A percentile compares a stretch with the other conserved stretches of the same genome.
phyloP scores from a whole-genome alignment of 2,329 filamentous ascomycete genomes.

The Setomelanomma holmii region DNA sequence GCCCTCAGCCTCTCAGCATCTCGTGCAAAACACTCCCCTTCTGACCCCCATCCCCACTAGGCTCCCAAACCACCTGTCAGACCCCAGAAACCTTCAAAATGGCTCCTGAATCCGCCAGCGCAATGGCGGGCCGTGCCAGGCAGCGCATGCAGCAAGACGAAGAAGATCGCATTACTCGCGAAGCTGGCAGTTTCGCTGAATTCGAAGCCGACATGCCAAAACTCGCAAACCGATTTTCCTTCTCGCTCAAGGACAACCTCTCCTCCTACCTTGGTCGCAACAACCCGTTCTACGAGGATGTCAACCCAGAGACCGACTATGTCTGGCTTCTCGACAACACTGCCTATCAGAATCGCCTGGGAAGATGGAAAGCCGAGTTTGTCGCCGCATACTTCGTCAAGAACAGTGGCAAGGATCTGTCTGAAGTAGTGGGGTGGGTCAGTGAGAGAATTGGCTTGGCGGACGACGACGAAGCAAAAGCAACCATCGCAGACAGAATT shows the following conservation, averaged over 20 bases:
- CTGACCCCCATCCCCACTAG: constrained; percentile 40
- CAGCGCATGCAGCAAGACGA: constrained; percentile 41
- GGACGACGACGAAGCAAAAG: constrained; percentile 57
- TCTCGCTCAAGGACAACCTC: constrained; percentile 49
- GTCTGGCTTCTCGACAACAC: constrained; percentile 94
- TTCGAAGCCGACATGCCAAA: constrained; percentile 48
- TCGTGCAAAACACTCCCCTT: constrained; percentile 43
- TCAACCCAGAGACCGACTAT: constrained; percentile 70
- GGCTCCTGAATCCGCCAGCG: constrained; percentile 29
- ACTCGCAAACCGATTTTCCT: constrained; percentile 41
- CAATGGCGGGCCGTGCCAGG: constrained; percentile 38
- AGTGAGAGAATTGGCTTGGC: constrained; percentile 72
- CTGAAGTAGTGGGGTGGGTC: constrained; percentile 73
- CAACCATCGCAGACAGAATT: constrained; percentile 71
- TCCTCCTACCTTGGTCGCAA: constrained; percentile 48
- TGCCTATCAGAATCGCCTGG: constrained; percentile 67
- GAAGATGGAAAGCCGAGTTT: constrained; percentile 79
- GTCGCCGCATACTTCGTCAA: constrained; percentile 82
- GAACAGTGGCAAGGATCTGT: constrained; percentile 70
- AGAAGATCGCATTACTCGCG: constrained; percentile 42
- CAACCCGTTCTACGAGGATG: constrained; percentile 49
- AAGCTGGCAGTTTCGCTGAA: constrained; percentile 37
- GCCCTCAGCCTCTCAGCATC: constrained; percentile 26
- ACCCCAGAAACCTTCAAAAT: constrained; percentile 31
- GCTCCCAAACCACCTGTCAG: constrained; percentile 21